phyloP scores from a whole-genome alignment of 768 basidiomycete species.

The Rhodosporidiobolus sp. region DNA sequence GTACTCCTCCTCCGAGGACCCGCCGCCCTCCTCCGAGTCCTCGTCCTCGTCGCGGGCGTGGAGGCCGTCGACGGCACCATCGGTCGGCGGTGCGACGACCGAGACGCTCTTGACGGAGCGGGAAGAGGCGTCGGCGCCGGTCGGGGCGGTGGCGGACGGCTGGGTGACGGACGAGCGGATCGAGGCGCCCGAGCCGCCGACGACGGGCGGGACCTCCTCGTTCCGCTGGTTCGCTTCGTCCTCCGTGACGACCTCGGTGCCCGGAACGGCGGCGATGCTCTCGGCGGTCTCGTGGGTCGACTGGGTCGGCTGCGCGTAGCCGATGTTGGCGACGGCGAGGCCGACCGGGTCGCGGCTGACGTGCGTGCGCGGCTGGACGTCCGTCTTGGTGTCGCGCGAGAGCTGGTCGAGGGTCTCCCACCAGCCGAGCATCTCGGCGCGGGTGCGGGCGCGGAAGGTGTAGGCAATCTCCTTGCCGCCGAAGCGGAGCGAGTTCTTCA shows the following conservation, averaged over 20 bases:
- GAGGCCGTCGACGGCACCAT: not conserved
- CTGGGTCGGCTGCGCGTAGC: slow-evolving; percentile 11
- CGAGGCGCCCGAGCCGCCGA: slow-evolving; percentile 1
- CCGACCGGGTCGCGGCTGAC: slow-evolving; percentile 29
- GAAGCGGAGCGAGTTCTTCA: slow-evolving; percentile 39
- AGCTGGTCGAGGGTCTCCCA: slow-evolving; percentile 39
- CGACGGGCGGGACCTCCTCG: slow-evolving; percentile 1
- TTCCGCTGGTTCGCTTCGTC: slow-evolving; percentile 2
- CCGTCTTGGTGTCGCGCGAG: slow-evolving; percentile 38
- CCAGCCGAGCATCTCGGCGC: slow-evolving; percentile 39
- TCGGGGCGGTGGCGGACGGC: not conserved
- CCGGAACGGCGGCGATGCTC: slow-evolving; percentile 19
- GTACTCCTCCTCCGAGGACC: slow-evolving; percentile 37
- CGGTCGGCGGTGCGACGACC: not conserved
- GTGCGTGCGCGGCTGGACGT: not conserved
- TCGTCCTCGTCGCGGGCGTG: slow-evolving; percentile 8
- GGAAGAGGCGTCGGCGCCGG: not conserved
- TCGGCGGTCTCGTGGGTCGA: not conserved
- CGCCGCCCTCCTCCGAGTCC: slow-evolving; percentile 28
- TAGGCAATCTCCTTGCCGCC: slow-evolving; percentile 42
- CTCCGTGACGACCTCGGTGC: slow-evolving; percentile 2
- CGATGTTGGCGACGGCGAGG: slow-evolving; percentile 32
- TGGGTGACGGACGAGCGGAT: not conserved
- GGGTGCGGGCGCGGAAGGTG: slow-evolving; percentile 42
- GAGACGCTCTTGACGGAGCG: slow-evolving; percentile 7